Evolutionary conservation across 768 basidiomycete species (phyloP).

Genomic region (Hericium rajendrae): DNA sequence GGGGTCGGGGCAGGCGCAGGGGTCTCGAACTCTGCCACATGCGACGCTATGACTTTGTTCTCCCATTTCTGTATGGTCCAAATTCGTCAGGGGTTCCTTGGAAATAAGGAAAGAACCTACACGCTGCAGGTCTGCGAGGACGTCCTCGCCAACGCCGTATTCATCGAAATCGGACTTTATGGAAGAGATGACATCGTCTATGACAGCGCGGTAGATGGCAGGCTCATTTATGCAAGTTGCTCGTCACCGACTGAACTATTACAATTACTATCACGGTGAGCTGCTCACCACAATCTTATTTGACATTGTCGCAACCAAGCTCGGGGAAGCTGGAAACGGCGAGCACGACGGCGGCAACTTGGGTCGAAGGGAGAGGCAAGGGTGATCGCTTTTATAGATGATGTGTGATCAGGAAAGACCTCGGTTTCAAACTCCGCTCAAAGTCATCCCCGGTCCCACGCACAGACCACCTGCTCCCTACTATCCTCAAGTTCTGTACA

Average conservation of each 20-base stretch:
- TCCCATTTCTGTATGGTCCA: conserved; percentile 79
- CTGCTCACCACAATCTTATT: conserved; percentile 98
- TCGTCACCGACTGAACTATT: conserved; percentile 47
- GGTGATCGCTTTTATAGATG: conserved; percentile 30
- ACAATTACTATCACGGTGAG: conserved; percentile 48
- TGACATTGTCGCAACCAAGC: conserved; percentile 52
- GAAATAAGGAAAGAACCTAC: conserved; percentile 41
- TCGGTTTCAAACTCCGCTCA: conserved; percentile 35
- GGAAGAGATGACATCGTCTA: conserved; percentile 87
- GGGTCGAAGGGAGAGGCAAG: conserved; percentile 25
- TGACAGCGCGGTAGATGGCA: conserved; percentile 82
- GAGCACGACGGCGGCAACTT: conserved; percentile 20
- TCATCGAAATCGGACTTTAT: conserved; percentile 96
- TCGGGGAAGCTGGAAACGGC: conserved; percentile 21
- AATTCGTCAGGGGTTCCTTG: not conserved
- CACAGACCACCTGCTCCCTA: conserved; percentile 27
- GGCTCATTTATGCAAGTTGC: conserved; percentile 59
- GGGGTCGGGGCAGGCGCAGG: conserved; percentile 33
- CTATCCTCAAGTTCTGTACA: not conserved
- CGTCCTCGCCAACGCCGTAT: conserved; percentile 84
- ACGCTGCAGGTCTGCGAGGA: conserved; percentile 79
- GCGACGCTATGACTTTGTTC: conserved; percentile 83
- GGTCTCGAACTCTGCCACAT: conserved; percentile 88
- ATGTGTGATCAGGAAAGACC: conserved; percentile 28
- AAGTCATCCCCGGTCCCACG: conserved; percentile 30